Base-by-base conservation (phyloP, 2,329 filamentous ascomycete species). In the Beauveria asiatica region DNA sequence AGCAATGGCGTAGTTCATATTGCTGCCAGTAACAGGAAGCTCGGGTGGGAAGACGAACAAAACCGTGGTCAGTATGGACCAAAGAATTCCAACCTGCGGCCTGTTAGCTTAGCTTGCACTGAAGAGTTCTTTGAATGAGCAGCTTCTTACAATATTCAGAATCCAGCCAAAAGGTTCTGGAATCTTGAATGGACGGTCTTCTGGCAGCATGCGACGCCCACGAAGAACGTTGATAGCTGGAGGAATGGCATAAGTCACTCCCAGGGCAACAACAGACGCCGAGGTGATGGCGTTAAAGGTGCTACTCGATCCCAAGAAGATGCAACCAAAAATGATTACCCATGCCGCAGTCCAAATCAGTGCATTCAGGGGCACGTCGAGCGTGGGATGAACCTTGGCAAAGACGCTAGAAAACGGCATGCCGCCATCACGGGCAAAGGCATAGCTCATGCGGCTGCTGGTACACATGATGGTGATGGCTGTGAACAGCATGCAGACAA, bases 241-340 rank as follows among this genome's bases (percentile, higher is more conserved):
- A 0, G 89, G 89, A 39, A 92, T 89, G 5, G 83, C 88, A 65
- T 92, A 92, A 2, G 86, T 87, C 5, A 92, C 74, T 5, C 87
- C 84, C 0, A 92, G 78, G 1, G 87, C 83, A 5, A 91, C 87
- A 0, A 92, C 88, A 0, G 86, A 87, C 0, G 87, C 83, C 0
- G 86, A 83, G 0, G 88, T 80, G 64, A 90, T 88, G 13, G 87
- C 87, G 45, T 87, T 89, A 72, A 90, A 89, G 0, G 87, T 86
- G 62, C 80, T 72, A 19, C 13, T 19, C 1, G 85, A 88, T 0
- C 86, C 87, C 3, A 91, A 76, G 69, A 89, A 88, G 63, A 90
- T 85, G 61, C 83, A 79, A 0, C 87, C 87, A 60, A 90, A 88
- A 11, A 89, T 75, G 58, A 89, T 78, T 1, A 89, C 83, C 57